phyloP scores from a whole-genome alignment of 2,329 filamentous ascomycete species.

The Diaporthe australafricana region DNA sequence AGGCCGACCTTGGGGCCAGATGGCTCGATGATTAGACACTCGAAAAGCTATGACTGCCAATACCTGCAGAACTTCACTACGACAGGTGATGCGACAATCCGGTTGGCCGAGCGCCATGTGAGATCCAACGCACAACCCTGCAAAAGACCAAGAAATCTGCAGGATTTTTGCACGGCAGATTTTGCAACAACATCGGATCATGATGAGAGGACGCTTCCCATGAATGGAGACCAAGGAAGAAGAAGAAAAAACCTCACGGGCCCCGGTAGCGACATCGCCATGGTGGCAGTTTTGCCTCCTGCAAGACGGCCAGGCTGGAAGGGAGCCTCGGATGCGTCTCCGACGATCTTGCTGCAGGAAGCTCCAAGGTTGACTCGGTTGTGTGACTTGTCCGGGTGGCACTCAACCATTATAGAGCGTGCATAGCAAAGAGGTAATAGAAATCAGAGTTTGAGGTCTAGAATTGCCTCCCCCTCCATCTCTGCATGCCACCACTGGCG shows the following conservation, averaged over 20 bases:
- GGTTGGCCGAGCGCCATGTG: background rate
- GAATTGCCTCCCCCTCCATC: slow-evolving; percentile 12
- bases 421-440: slow-evolving; percentile 25
- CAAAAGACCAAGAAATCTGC: background rate
- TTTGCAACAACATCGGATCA: background rate
- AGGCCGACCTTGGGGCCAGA: background rate
- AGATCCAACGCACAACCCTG: background rate
- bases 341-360: slow-evolving; percentile 20
- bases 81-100: background rate
- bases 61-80: background rate
- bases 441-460: slow-evolving; percentile 23
- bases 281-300: slow-evolving; percentile 8
- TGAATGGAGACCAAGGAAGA: background rate
- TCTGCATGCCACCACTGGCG: slow-evolving; percentile 13
- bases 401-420: slow-evolving; percentile 11
- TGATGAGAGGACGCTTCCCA: background rate
- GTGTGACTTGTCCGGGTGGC: background rate
- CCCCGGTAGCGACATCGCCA: background rate
- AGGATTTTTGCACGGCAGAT: background rate
- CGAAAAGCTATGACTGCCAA: background rate
- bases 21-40: background rate
- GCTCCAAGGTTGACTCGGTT: background rate
- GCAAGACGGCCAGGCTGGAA: background rate
- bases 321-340: slow-evolving; percentile 13
- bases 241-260: background rate